Evolutionary conservation across 2,329 filamentous ascomycete genomes (phyloP), one percentile per base, ranked within the genome.

Genomic region (Claviceps pazoutovae): DNA sequence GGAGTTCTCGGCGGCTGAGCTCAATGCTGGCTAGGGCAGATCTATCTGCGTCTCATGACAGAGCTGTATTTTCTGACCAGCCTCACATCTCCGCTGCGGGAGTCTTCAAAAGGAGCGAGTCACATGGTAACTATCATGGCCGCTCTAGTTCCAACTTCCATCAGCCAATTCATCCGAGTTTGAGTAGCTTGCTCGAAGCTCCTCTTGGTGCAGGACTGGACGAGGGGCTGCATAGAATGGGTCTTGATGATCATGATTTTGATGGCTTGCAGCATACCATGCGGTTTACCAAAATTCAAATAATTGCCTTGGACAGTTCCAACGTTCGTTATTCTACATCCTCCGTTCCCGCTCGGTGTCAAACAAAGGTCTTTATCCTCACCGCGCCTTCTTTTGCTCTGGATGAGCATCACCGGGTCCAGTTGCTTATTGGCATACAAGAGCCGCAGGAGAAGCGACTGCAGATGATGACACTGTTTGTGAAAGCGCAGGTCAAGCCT

Each of bases 1-100:
- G 80, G 54, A 80, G 79, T 55, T 84, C 80, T 17, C 81, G 93
- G 44, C 80, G 93, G 49, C 85, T 97, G 26, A 98, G 93, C 70
- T 97, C 91, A 16, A 78, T 95, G 68, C 74, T 96, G 50, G 90
- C 90, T 16, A 78, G 91, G 60, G 86, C 87, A 36, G 91, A 96
- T 63, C 72, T 96, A 19, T 91, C 88, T 0, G 84, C 87, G 9
- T 93, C 84, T 16, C 86, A 91, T 57, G 89, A 95, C 58, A 78
- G 86, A 60, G 76, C 83, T 1, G 78, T 83, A n/a, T 94, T 95
- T 62, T 78, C 82, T 30, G 89, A 95, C 48, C 78, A 76, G 64
- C 67, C 64, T 57, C 73, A 65, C 2, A 62, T 68, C 8, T 60
- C 69, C 8, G 66, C 64, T 11, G 66, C 69, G 50, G 63, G 64